Evolutionary conservation across 2,329 filamentous ascomycete genomes (phyloP), one percentile per base, ranked within the genome.

Genomic region (Trichoderma afroharzianum): DNA sequence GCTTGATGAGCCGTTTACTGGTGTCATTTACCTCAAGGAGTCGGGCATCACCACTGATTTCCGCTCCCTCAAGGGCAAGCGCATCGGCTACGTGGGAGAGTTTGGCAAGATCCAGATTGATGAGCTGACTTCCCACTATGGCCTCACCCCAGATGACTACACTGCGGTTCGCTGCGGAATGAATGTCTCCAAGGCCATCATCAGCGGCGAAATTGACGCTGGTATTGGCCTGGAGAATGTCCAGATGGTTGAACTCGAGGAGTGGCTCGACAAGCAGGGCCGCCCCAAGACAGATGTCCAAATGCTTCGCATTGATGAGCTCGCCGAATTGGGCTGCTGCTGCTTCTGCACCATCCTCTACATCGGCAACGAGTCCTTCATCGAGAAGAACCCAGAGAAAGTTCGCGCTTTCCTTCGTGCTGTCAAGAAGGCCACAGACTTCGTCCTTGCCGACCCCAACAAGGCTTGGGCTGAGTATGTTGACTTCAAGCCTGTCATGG

Each of bases 51-150:
- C 91, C 33, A 82, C 88, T 61, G 91, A 94, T 83, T 94, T 94
- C 83, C 87, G 85, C 78, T 91, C 90, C 53, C 87, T 94, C 76
- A 91, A 91, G 81, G 92, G 91, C 75, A 93, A 93, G 83, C 88
- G 87, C 28, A 94, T 94, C 79, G 92, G 92, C 79, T 94, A 94
- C 75, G 92, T 94, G 71, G 92, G 92, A 76, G 92, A 94, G 79
- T 94, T 94, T 74, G 92, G 92, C 81, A 94, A 91, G 87, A 93
- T 94, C 79, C 92, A 94, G 83, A 93, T 94, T 75, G 92, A 94
- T 79, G 92, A 94, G 79, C 87, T 94, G 73, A 94, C 92, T 63
- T 89, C 89, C 59, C 88, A 94, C 85, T 93, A 93, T 79, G 91
- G 91, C 78, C 93, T 94, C 88, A 86, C 87, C 1, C 88, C 91